Percentiles rank a stretch among this genome's conserved stretches.
Evolutionary conservation across 768 basidiomycete genomes (phyloP).

Genomic region (Termitomyces sp.): DNA sequence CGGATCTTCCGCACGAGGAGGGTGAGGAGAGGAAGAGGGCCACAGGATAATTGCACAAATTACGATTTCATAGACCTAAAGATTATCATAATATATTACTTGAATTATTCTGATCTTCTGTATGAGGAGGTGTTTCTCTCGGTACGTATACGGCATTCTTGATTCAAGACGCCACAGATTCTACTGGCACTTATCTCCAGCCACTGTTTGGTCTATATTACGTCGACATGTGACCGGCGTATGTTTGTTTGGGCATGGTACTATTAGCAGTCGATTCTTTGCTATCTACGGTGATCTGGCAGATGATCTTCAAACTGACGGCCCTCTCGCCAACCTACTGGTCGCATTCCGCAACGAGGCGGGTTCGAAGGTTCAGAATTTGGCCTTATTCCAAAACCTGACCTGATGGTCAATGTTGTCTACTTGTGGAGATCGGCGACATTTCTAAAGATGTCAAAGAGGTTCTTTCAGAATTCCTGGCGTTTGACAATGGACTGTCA

Average conservation of each 20-base stretch:
- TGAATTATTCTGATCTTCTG: constrained; percentile 1
- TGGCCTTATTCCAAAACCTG: constrained; percentile 13
- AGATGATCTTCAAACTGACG: constrained; percentile 19
- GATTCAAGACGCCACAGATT: constrained; percentile 18
- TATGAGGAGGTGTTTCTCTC: neutral
- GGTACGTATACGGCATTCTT: no score
- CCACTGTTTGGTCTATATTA: constrained; percentile 1
- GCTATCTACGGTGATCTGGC: constrained; percentile 24
- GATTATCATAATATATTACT: constrained; percentile 13
- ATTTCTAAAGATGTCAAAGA: constrained; percentile 30
- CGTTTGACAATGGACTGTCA: constrained; percentile 23
- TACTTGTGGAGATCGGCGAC: constrained; percentile 24
- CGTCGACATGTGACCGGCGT: neutral
- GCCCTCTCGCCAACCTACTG: constrained; percentile 21
- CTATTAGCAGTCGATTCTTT: neutral
- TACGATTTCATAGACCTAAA: constrained; percentile 10
- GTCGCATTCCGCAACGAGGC: constrained; percentile 24
- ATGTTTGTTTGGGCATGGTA: neutral
- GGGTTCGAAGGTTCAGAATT: constrained; percentile 11
- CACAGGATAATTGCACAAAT: constrained; percentile 35
- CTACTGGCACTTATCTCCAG: neutral
- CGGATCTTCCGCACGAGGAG: constrained; percentile 27
- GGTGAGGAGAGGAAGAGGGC: constrained; percentile 51
- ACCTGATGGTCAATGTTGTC: constrained; percentile 14
- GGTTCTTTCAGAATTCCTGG: constrained; percentile 23